A percentile compares a stretch with the other conserved stretches of the same genome.
These are phyloP conservation scores for Symbiodinium pilosum DNA, from an alignment of 73 alveolate genomes.

Conservation along the genomic window DNA sequence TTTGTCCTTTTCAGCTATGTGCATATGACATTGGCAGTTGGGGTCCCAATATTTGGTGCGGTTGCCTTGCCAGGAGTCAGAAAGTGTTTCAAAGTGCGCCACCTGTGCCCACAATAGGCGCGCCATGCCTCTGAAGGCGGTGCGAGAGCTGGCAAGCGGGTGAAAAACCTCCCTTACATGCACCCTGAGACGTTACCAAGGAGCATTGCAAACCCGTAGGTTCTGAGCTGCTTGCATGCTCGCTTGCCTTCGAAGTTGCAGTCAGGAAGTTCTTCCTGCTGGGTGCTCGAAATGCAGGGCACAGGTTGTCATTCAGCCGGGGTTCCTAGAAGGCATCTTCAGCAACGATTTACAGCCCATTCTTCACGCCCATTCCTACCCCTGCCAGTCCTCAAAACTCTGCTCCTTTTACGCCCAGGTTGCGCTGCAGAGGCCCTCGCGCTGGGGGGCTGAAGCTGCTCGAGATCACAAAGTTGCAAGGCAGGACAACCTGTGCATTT, in stretches of 20 bases:
- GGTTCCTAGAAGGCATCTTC: neutral
- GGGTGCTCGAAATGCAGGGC: neutral
- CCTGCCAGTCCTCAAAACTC: neutral
- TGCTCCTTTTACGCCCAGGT: neutral
- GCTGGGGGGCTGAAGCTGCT: neutral
- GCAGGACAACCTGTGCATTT: neutral
- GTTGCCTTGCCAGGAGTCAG: neutral
- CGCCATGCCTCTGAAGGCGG: neutral
- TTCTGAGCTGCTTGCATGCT: neutral
- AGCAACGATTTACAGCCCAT: too few species aligned
- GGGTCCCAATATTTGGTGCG: neutral
- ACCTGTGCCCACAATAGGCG: slow-evolving; percentile 21
- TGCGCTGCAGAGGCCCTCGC: slow-evolving; percentile 1
- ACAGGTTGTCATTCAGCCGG: neutral
- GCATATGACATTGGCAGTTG: neutral
- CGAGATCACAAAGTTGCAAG: neutral
- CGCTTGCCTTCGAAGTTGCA: too few species aligned
- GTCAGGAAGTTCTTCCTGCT: neutral
- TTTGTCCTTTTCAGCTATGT: neutral
- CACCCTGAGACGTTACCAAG: too few species aligned
- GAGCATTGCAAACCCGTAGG: too few species aligned
- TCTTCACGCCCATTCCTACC: neutral
- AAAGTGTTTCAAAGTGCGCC: neutral
- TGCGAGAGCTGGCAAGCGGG: slow-evolving; percentile 16
- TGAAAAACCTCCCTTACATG: neutral